A percentile compares a stretch with the other conserved stretches of the same genome.
These are phyloP conservation scores for Pseudovirgaria hyperparasitica DNA, from an alignment of 2,329 filamentous ascomycete species.

Conservation along the genomic window DNA sequence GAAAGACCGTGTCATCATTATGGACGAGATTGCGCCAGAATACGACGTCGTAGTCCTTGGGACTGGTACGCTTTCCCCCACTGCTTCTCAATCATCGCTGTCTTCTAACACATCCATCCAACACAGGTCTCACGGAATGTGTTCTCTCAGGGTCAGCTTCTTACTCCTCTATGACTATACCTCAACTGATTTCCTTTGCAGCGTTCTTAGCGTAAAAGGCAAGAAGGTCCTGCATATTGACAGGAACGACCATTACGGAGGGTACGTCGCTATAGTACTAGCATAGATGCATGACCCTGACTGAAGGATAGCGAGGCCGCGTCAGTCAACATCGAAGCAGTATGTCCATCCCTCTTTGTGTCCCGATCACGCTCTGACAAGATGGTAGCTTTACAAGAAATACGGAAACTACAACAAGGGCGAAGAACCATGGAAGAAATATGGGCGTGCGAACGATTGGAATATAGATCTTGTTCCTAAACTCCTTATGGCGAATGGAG, in stretches of 20 bases:
- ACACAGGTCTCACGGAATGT: constrained; percentile 86
- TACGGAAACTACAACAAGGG: constrained; percentile 71
- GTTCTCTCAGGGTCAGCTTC: constrained; percentile 78
- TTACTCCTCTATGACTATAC: constrained; percentile 2
- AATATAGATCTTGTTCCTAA: constrained; percentile 98
- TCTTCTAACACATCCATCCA: constrained; percentile 18
- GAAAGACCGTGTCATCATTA: constrained; percentile 33
- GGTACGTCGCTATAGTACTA: constrained; percentile 44
- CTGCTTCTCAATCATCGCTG: constrained; percentile 18
- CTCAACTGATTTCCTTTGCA: constrained; percentile 23
- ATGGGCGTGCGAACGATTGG: constrained; percentile 94
- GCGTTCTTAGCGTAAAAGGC: constrained; percentile 94
- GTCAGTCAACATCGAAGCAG: constrained; percentile 79
- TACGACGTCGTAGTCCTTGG: constrained; percentile 98
- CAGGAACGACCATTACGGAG: constrained; percentile 96
- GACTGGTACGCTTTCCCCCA: constrained; percentile 61
- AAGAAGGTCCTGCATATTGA: constrained; percentile 99
- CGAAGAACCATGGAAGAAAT: constrained; percentile 95
- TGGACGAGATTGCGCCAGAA: constrained; percentile 97
- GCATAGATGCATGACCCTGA: constrained; percentile 11
- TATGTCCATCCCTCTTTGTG: constrained; percentile 40
- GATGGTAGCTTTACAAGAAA: constrained; percentile 80
- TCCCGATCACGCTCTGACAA: constrained; percentile 28
- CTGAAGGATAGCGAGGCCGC: constrained; percentile 64
- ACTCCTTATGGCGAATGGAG: constrained; percentile 95